Evolutionary conservation across 176 grass and related monocot genomes (phyloP).

Genomic region (Canna indica): DNA sequence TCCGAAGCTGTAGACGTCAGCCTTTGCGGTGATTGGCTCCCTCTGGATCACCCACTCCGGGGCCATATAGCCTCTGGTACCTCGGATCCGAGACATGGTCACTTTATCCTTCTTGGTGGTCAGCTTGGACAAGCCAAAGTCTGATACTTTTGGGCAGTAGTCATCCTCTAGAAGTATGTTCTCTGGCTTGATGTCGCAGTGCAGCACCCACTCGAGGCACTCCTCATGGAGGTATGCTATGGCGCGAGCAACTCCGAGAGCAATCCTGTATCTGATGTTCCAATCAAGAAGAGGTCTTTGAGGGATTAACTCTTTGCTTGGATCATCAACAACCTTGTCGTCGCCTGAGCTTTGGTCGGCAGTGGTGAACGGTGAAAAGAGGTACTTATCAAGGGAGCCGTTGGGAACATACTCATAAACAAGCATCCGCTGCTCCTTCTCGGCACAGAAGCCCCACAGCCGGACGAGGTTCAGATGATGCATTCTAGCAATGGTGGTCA

Average conservation of each 20-base stretch:
- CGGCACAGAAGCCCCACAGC: conserved; percentile 95
- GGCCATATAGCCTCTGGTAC: conserved; percentile 82
- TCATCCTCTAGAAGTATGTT: conserved; percentile 64
- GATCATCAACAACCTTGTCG: background rate
- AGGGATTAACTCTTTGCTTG: background rate
- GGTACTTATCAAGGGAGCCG: conserved; percentile 86
- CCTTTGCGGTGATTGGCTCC: conserved; percentile 91
- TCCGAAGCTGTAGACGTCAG: conserved; percentile 89
- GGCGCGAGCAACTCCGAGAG: conserved; percentile 64
- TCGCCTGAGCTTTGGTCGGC: background rate
- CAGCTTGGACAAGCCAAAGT: conserved; percentile 77
- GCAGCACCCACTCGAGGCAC: conserved; percentile 91
- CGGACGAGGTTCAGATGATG: conserved; percentile 94
- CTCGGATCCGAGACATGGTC: conserved; percentile 75
- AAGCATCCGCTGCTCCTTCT: conserved; percentile 81
- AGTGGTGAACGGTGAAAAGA: conserved; percentile 19
- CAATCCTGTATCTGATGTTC: conserved; percentile 74
- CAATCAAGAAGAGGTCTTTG: conserved; percentile 39
- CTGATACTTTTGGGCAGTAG: conserved; percentile 85
- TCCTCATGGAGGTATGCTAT: conserved; percentile 93
- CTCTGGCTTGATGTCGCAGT: conserved; percentile 42
- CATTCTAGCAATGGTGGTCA: conserved; percentile 94
- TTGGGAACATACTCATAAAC: conserved; percentile 92
- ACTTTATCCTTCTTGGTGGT: conserved; percentile 88
- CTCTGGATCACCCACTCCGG: conserved; percentile 92